Percentiles rank a stretch among this genome's conserved stretches.
Evolutionary conservation across 2,329 filamentous ascomycete genomes (phyloP).

Genomic region (Neonectria punicea): DNA sequence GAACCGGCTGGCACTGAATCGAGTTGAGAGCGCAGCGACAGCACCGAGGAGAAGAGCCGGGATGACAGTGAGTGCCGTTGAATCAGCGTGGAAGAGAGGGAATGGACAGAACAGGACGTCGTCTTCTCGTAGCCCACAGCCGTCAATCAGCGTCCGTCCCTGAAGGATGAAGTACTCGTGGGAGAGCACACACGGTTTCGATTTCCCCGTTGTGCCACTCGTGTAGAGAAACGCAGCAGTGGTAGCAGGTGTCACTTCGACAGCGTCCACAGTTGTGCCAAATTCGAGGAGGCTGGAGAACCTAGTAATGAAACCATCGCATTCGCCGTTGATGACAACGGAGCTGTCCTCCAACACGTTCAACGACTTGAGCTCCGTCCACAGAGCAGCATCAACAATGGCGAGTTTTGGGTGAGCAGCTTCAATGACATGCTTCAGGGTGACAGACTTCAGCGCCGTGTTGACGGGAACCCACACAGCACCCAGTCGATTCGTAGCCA

Average conservation of each 20-base stretch:
- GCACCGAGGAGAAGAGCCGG: slow-evolving; percentile 3
- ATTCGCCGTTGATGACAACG: neutral
- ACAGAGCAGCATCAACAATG: neutral
- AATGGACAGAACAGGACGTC: slow-evolving; percentile 13
- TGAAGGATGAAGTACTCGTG: slow-evolving; percentile 20
- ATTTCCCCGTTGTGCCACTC: slow-evolving; percentile 21
- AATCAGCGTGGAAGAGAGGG: slow-evolving; percentile 10
- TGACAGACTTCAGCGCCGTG: slow-evolving; percentile 14
- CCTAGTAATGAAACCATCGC: neutral
- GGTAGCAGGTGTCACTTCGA: neutral
- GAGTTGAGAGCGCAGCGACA: neutral
- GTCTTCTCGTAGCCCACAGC: neutral
- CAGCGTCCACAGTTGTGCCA: neutral
- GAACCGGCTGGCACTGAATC: slow-evolving; percentile 10
- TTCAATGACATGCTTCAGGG: slow-evolving; percentile 13
- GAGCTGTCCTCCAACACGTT: neutral
- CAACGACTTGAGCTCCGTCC: neutral
- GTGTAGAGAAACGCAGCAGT: slow-evolving; percentile 19
- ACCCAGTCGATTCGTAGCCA: slow-evolving; percentile 12
- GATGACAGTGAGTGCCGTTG: slow-evolving; percentile 1
- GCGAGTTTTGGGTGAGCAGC: slow-evolving; percentile 10
- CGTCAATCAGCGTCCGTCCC: slow-evolving; percentile 7
- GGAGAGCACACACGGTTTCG: slow-evolving; percentile 14
- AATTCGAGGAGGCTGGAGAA: neutral
- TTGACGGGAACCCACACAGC: slow-evolving; percentile 19